Evolutionary conservation across 2,329 filamentous ascomycete species (phyloP).

Genomic region (Blumeria hordei): DNA sequence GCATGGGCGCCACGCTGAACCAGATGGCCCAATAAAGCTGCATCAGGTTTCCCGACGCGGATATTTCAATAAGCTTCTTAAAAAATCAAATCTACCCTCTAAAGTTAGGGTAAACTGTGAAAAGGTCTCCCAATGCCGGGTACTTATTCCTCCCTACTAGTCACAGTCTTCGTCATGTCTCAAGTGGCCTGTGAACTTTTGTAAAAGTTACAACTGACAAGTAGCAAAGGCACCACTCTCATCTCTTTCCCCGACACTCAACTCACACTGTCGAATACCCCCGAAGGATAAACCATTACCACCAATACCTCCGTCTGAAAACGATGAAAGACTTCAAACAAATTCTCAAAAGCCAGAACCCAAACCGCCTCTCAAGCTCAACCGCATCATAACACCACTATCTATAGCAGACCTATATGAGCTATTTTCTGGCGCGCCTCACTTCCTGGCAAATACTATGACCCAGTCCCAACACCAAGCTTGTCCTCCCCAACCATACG

Average conservation of each 20-base stretch:
- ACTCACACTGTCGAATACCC: background rate
- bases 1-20: background rate
- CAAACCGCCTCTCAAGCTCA: constrained; percentile 22
- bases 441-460: constrained; percentile 35
- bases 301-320: constrained; percentile 20
- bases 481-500: constrained; percentile 34
- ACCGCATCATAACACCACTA: constrained; percentile 34
- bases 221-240: constrained; percentile 1
- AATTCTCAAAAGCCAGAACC: constrained; percentile 13
- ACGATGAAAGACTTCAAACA: constrained; percentile 8
- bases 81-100: constrained; percentile 7
- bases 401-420: constrained; percentile 36
- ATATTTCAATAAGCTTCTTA: constrained; percentile 14
- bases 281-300: constrained; percentile 29
- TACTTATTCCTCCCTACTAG: constrained; percentile 1
- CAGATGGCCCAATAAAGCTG: constrained; percentile 8
- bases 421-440: constrained; percentile 53
- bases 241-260: constrained; percentile 1
- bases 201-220: background rate
- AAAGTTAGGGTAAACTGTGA: constrained; percentile 5
- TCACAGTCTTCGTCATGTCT: background rate
- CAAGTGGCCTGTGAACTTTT: background rate
- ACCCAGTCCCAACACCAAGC: constrained; percentile 27
- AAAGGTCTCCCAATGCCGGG: constrained; percentile 6
- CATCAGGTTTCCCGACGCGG: constrained; percentile 14